Base-by-base conservation (phyloP, 1,139 yeast genomes). In the Debaryomyces sp. region DNA sequence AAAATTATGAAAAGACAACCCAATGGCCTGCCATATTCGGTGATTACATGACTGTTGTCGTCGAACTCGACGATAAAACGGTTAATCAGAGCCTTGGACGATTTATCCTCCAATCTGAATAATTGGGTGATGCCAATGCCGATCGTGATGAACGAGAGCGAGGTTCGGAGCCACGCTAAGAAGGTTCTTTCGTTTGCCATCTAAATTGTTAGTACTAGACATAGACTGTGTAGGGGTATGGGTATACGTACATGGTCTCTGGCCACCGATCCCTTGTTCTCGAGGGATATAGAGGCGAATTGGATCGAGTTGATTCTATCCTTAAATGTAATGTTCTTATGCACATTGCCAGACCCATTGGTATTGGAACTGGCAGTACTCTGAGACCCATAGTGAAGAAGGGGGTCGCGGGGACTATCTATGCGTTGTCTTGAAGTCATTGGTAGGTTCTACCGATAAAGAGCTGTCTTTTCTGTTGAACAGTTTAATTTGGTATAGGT, bases 181-280 rank as follows among this genome's bases (percentile, higher is more conserved):
- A 82, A 83, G 0, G 95, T 88, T 50, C 96, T 71, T 61, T 88
- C 96, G 61, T 87, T 87, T 15, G 96, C 92, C 66, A 88, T 62
- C 54, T 51, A 26, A 12, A 2, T 18, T 8, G 50, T 50, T 50
- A 50, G 53, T 48, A 47, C 21, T 37, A 12, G 34, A 23, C 5
- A 15, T 13, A 26, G 15, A 5, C 5, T 9, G 4, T 5, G 43
- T 49, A 21, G 17, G 15, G 5, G 34, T 6, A 6, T 18, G 41
- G n/a, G 12, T 26, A 35, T 45, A 54, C 57, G 24, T 44, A 62
- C 64, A 55, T 76, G 81, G 56, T 77, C 82, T 53, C 82, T 62
- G 1, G 81, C 81, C 1, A 76, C 80, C 1, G 80, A 63, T 0
- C 80, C 80, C 49, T 72, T 75, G 48, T 77, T 77, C 50, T 76